Conservation (phyloP, 768 basidiomycete genomes). For the Pulveroboletus ravenelii region DNA sequence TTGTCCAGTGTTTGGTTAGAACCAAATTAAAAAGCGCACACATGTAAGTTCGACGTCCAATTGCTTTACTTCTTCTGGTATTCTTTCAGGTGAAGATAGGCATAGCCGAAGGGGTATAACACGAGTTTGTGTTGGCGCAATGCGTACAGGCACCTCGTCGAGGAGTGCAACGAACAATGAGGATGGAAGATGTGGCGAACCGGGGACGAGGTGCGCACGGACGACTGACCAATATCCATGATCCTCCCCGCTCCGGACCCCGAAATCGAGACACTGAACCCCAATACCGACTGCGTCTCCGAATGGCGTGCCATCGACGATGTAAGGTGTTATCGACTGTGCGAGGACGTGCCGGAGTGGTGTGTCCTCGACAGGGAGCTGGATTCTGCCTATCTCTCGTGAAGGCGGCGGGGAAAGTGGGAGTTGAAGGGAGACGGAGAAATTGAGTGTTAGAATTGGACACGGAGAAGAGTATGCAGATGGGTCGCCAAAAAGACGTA, state of each 20-base stretch:
- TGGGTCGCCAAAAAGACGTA: conserved; percentile 82
- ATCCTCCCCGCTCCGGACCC: neutral
- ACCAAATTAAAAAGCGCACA: conserved; percentile 4
- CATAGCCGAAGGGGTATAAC: conserved; percentile 49
- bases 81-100: conserved; percentile 33
- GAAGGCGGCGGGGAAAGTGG: neutral
- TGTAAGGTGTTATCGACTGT: conserved; percentile 59
- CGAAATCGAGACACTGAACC: conserved; percentile 40
- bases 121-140: conserved; percentile 63
- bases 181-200: conserved; percentile 1
- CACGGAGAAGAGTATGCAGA: conserved; percentile 32
- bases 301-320: conserved; percentile 72
- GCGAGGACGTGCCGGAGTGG: conserved; percentile 41
- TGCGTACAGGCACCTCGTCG: conserved; percentile 23
- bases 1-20: neutral
- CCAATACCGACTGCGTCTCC: conserved; percentile 67
- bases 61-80: conserved; percentile 29
- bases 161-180: conserved; percentile 20
- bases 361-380: neutral
- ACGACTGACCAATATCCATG: conserved; percentile 55
- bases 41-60: conserved; percentile 40
- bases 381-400: neutral
- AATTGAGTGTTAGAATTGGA: conserved; percentile 54
- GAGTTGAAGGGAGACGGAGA: conserved; percentile 43
- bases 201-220: conserved; percentile 8